These are phyloP conservation scores for Ascocoryne sarcoides DNA, from an alignment of 2,329 filamentous ascomycete species.

Conservation along the genomic window DNA sequence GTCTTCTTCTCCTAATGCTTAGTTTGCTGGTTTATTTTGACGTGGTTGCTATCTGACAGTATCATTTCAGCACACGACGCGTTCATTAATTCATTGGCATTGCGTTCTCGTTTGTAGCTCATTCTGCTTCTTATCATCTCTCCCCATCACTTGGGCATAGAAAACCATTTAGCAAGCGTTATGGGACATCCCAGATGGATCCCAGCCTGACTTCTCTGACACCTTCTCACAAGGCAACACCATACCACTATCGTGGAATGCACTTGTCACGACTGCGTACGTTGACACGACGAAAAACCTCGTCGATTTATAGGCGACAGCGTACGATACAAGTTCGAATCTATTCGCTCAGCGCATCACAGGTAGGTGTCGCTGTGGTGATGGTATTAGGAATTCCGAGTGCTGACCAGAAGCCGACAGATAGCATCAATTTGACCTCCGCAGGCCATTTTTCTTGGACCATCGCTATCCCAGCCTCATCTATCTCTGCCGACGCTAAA, in stretches of 20 bases:
- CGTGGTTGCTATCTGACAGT: too few species aligned
- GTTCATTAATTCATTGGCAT: not conserved
- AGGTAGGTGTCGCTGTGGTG: not conserved
- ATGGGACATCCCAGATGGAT: constrained; percentile 3
- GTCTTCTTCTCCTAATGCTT: too few species aligned
- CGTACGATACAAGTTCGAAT: constrained; percentile 1
- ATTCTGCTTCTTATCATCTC: not conserved
- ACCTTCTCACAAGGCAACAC: constrained; percentile 1
- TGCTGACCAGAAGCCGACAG: constrained; percentile 1
- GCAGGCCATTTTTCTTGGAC: constrained; percentile 16
- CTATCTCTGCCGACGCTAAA: constrained; percentile 4
- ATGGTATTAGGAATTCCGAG: not conserved
- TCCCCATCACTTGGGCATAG: not conserved
- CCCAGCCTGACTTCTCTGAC: not conserved
- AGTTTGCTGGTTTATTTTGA: too few species aligned
- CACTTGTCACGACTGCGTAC: not conserved
- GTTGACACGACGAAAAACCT: not conserved
- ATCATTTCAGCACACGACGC: not conserved
- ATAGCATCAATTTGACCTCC: constrained; percentile 31
- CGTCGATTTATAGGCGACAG: constrained; percentile 1
- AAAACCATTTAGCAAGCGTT: not conserved
- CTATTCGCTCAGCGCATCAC: not conserved
- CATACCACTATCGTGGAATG: constrained; percentile 2
- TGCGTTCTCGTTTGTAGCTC: not conserved
- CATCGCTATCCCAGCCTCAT: constrained; percentile 4